Base-by-base conservation (phyloP, 2,329 filamentous ascomycete species). In the Penicillium capsulatum region DNA sequence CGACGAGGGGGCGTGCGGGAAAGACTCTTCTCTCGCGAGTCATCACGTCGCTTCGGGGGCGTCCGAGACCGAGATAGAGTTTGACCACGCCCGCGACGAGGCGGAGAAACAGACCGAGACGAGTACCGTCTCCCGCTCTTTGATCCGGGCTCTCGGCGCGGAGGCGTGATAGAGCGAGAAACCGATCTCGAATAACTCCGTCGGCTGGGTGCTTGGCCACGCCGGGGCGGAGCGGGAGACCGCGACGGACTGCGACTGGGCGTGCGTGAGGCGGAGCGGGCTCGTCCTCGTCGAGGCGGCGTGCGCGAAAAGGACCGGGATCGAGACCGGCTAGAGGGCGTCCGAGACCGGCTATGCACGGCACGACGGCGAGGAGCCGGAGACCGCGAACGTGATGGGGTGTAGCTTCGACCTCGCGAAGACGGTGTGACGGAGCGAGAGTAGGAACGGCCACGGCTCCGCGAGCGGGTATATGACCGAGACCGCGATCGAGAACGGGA, bases 401-500 rank as follows among this genome's bases (percentile, higher is more conserved):
- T 63, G 46, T 63, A 63, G 49, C 56, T 63, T 38, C 57, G 56
- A 34, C 59, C 51, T 7, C 60, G 59, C 9, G 61, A 60, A 17
- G 58, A 59, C 17, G 54, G 53, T 11, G 59, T 60, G 39, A 55
- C 27, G 19, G 60, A 61, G 35, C 59, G 59, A 17, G 51, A 55
- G 44, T 63, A 59, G 27, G 61, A 62, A 19, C 60, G 59, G 20
- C 55, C 53, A 17, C 53, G 60, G 35, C 50, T 52, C 3, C 51
- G 53, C 7, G 64, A 66, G 16, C 55, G 57, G 24, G 64, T 65
- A n/a, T 64, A 60, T 8, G 63, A 61, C 38, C 58, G 55, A 6
- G 64, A 64, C 24, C 51, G 50, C 15, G 72, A 69, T 29, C 64
- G 63, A 31, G 72, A 75, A 9, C 65, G 65, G 9, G 71, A 70